phyloP scores from a whole-genome alignment of 225 moss, liverwort and hornwort species.

The Bryum argenteum region DNA sequence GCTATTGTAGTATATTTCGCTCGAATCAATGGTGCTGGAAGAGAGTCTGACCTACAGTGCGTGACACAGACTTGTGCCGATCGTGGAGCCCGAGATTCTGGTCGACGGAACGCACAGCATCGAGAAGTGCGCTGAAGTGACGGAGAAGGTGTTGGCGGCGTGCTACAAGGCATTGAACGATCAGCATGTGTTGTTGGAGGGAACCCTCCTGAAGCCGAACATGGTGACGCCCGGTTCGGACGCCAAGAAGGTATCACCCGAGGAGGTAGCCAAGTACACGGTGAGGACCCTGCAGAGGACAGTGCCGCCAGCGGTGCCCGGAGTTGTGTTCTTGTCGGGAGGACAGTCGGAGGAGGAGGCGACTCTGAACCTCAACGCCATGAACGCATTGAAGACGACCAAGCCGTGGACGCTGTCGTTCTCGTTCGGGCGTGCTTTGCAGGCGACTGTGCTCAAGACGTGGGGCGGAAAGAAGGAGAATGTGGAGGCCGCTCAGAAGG shows the following conservation, averaged over 20 bases:
- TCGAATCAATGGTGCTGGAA: too few relatives aligned
- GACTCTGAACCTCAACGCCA: conserved; percentile 50
- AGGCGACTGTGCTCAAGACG: conserved; percentile 55
- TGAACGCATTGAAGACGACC: conserved; percentile 44
- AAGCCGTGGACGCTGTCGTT: conserved; percentile 59
- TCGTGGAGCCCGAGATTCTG: conserved; percentile 58
- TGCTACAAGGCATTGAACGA: conserved; percentile 63
- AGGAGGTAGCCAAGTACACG: conserved; percentile 51
- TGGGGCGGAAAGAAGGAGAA: conserved; percentile 61
- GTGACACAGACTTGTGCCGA: conserved; percentile 42
- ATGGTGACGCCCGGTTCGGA: conserved; percentile 59
- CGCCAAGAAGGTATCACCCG: conserved; percentile 42
- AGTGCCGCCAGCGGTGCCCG: conserved; percentile 47
- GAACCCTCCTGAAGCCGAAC: conserved; percentile 54
- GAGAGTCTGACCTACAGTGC: too few relatives aligned
- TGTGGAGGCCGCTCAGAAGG: conserved; percentile 49
- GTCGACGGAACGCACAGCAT: conserved; percentile 51
- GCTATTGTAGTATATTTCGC: too few relatives aligned
- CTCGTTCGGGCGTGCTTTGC: conserved; percentile 57
- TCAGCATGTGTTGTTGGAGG: conserved; percentile 50
- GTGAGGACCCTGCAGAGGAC: conserved; percentile 55
- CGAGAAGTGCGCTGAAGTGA: conserved; percentile 54
- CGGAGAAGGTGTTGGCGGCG: conserved; percentile 53
- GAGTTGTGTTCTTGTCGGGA: conserved; percentile 49
- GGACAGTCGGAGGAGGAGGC: conserved; percentile 63